phyloP scores from a whole-genome alignment of 345 rosid species.

The Lagerstroemia speciosa region DNA sequence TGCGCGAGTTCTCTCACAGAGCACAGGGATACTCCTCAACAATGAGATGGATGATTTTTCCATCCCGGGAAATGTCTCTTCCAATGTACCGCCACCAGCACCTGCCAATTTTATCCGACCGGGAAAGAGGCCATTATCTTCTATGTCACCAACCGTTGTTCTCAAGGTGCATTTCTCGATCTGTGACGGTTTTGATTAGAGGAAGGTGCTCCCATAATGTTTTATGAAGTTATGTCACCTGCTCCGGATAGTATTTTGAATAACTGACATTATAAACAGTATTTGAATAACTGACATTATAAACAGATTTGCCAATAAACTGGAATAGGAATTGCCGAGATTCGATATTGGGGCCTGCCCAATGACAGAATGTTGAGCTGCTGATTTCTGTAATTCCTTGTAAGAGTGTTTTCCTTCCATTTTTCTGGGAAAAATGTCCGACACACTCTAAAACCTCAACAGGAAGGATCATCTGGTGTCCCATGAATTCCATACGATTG shows the following conservation, averaged over 20 bases:
- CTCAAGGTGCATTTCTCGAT: constrained; percentile 25
- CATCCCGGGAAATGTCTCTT: constrained; percentile 8
- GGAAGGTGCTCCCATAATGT: too few species aligned
- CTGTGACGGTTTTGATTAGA: not conserved
- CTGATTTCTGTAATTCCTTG: not conserved
- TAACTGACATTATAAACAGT: too few species aligned
- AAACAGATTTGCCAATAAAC: not conserved
- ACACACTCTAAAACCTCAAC: too few species aligned
- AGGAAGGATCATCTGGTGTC: too few species aligned
- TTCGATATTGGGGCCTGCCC: not conserved
- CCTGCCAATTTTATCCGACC: constrained; percentile 46
- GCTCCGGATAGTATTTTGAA: too few species aligned
- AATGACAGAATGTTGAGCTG: not conserved
- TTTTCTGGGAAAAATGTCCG: too few species aligned
- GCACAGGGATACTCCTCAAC: constrained; percentile 54
- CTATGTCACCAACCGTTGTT: constrained; percentile 56
- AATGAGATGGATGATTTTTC: constrained; percentile 72
- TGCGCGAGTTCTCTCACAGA: constrained; percentile 26
- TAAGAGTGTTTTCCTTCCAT: not conserved
- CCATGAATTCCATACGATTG: too few species aligned
- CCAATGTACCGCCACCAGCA: constrained; percentile 31
- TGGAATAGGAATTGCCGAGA: not conserved
- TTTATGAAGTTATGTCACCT: not conserved
- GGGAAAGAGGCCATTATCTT: constrained; percentile 53
- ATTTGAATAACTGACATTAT: too few species aligned